Evolutionary conservation across 306 rosid genomes (phyloP).

Genomic region (Lathyrus sativus): DNA sequence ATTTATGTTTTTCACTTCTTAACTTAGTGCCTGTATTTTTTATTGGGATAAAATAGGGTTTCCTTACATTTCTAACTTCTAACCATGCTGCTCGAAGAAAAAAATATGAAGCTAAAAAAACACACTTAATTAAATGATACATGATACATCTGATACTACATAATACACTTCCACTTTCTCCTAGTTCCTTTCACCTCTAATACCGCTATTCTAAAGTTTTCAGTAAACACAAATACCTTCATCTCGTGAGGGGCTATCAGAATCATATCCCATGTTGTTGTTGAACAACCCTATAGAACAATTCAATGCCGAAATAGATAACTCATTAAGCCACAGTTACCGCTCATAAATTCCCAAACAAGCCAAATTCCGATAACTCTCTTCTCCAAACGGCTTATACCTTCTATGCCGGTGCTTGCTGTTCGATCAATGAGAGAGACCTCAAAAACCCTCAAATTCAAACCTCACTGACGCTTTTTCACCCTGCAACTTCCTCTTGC

Average conservation of each 20-base stretch:
- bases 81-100: neutral
- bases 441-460: constrained; percentile 28
- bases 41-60: constrained; percentile 6
- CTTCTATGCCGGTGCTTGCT: constrained; percentile 14
- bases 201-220: constrained; percentile 20
- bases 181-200: constrained; percentile 12
- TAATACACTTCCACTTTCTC: neutral
- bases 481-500: constrained; percentile 5
- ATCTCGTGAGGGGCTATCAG: constrained; percentile 75
- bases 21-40: neutral
- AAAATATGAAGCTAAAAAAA: neutral
- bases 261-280: constrained; percentile 65
- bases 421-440: constrained; percentile 17
- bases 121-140: neutral
- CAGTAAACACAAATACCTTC: constrained; percentile 60
- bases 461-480: constrained; percentile 26
- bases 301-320: constrained; percentile 28
- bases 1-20: neutral
- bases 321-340: constrained; percentile 32
- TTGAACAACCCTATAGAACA: constrained; percentile 32
- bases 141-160: no score
- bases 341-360: constrained; percentile 7
- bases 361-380: constrained; percentile 24
- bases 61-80: constrained; percentile 3
- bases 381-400: neutral